Percentiles rank a stretch among this genome's conserved stretches.
These are phyloP conservation scores for Scheffersomyces quercinus DNA, from an alignment of 1,139 yeast genomes.

Conservation along the genomic window DNA sequence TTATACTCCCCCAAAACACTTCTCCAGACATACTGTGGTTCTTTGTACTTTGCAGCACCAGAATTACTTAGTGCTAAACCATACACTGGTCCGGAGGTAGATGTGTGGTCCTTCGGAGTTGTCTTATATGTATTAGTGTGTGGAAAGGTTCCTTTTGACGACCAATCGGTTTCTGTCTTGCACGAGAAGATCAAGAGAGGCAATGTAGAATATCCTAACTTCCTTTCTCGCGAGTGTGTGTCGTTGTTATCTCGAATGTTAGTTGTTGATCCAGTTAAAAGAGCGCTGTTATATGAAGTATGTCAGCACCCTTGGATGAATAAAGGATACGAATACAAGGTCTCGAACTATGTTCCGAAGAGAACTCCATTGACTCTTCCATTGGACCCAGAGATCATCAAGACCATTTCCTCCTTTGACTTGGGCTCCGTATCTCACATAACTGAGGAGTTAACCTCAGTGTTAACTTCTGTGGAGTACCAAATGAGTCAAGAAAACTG, in stretches of 20 bases:
- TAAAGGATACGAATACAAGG: slow-evolving; percentile 78
- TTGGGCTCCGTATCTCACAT: slow-evolving; percentile 71
- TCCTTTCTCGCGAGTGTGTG: slow-evolving; percentile 79
- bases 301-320: slow-evolving; percentile 94
- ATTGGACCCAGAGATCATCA: slow-evolving; percentile 66
- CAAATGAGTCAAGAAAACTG: slow-evolving; percentile 65
- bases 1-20: slow-evolving; percentile 71
- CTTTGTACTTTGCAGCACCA: slow-evolving; percentile 97
- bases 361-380: slow-evolving; percentile 76
- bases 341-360: slow-evolving; percentile 71
- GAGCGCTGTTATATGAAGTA: slow-evolving; percentile 81
- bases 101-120: slow-evolving; percentile 97
- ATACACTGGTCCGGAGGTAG: slow-evolving; percentile 95
- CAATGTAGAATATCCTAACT: slow-evolving; percentile 85
- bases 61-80: slow-evolving; percentile 91
- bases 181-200: slow-evolving; percentile 96
- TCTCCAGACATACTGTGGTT: slow-evolving; percentile 94
- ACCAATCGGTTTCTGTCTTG: slow-evolving; percentile 85
- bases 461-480: slow-evolving; percentile 70
- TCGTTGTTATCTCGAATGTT: slow-evolving; percentile 85
- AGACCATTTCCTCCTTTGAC: slow-evolving; percentile 77
- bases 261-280: slow-evolving; percentile 79
- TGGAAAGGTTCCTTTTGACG: slow-evolving; percentile 98
- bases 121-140: slow-evolving; percentile 92
- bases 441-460: slow-evolving; percentile 52